A percentile compares a stretch with the other conserved stretches of the same genome.
Evolutionary conservation across 169 alveolate genomes (phyloP).

Genomic region (Toxoplasma gondii): DNA sequence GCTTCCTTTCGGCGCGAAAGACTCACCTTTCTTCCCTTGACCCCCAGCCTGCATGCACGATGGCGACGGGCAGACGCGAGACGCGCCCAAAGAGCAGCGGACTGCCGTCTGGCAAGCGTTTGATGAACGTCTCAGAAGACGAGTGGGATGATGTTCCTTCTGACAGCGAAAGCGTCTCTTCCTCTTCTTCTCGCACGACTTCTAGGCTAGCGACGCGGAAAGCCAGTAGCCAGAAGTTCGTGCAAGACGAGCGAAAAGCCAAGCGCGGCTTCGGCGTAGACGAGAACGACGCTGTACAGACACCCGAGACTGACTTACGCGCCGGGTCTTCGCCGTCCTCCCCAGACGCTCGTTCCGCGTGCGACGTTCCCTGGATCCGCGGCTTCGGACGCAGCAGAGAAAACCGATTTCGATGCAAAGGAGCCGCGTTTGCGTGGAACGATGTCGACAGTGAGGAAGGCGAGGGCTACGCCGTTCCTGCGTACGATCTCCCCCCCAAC

Average conservation of each 20-base stretch:
- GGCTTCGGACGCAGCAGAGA: constrained; percentile 4
- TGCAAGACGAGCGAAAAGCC: too few species aligned
- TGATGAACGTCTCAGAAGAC: not conserved
- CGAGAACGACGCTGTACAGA: not conserved
- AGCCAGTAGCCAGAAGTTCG: too few species aligned
- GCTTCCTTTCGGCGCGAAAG: too few species aligned
- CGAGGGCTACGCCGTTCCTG: not conserved
- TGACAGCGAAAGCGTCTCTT: too few species aligned
- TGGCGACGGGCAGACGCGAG: too few species aligned
- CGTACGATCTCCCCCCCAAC: not conserved
- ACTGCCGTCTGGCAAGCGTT: not conserved
- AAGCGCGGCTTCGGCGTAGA: too few species aligned
- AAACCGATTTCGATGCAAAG: not conserved
- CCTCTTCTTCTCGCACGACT: too few species aligned
- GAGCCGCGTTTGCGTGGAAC: constrained; percentile 5
- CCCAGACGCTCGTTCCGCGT: not conserved
- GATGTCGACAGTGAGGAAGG: not conserved
- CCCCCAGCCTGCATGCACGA: too few species aligned
- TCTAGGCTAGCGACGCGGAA: too few species aligned
- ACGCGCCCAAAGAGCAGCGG: too few species aligned
- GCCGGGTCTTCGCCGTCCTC: not conserved
- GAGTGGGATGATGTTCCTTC: not conserved
- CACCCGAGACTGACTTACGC: not conserved
- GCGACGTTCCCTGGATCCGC: not conserved
- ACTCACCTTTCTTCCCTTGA: too few species aligned